Evolutionary conservation across 306 rosid species (phyloP).

Genomic region (Rosa lucieae): DNA sequence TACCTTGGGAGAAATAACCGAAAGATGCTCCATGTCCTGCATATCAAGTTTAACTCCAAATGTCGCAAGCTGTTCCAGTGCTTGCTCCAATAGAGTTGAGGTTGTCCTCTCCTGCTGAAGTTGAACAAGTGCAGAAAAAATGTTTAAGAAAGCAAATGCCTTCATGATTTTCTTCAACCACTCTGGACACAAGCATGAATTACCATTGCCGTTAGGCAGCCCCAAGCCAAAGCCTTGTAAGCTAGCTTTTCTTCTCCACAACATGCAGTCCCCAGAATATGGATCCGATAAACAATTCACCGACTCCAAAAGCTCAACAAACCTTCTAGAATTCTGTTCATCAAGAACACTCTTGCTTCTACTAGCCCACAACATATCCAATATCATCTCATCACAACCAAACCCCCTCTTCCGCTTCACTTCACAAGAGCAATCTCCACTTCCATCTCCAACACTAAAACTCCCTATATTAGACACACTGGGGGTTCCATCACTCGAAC

Average conservation of each 20-base stretch:
- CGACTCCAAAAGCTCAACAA: constrained; percentile 53
- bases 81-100: constrained; percentile 46
- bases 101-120: constrained; percentile 43
- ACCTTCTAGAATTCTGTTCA: constrained; percentile 40
- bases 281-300: constrained; percentile 67
- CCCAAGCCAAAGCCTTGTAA: constrained; percentile 31
- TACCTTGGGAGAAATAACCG: constrained; percentile 76
- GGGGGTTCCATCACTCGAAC: constrained; percentile 1
- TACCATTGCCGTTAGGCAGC: constrained; percentile 15
- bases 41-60: constrained; percentile 50
- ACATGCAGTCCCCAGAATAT: constrained; percentile 59
- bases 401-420: constrained; percentile 29
- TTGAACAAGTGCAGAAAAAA: constrained; percentile 56
- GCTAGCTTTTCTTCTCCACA: constrained; percentile 45
- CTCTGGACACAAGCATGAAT: constrained; percentile 66
- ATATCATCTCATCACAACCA: constrained; percentile 44
- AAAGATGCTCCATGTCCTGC: constrained; percentile 60
- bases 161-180: constrained; percentile 80
- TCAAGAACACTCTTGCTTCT: constrained; percentile 32
- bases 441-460: constrained; percentile 20
- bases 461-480: constrained; percentile 11
- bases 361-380: constrained; percentile 39
- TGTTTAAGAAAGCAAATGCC: constrained; percentile 70
- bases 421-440: constrained; percentile 18
- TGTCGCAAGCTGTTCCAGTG: constrained; percentile 47